These are phyloP conservation scores for Decorospora gaudefroyi DNA, from an alignment of 2,329 filamentous ascomycete species.

Conservation along the genomic window DNA sequence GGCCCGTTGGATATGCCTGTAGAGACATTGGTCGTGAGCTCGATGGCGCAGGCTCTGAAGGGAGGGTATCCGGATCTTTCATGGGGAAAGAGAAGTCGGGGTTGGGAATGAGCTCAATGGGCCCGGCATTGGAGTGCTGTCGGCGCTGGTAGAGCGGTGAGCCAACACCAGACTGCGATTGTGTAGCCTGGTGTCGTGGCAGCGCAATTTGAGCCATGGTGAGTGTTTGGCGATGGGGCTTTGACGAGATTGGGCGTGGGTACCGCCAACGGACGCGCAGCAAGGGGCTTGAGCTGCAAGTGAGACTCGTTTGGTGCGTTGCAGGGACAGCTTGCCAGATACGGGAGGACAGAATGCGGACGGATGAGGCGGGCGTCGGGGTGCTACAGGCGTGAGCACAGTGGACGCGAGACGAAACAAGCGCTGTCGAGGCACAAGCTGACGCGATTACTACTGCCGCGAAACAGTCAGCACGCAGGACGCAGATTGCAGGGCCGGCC, in stretches of 20 bases:
- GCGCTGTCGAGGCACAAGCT: slow-evolving; percentile 45
- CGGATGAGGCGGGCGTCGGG: slow-evolving; percentile 14
- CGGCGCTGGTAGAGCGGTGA: slow-evolving; percentile 48
- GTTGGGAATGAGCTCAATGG: slow-evolving; percentile 53
- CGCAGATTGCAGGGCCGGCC: slow-evolving; percentile 25
- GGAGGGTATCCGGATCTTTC: slow-evolving; percentile 37
- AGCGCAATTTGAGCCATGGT: slow-evolving; percentile 47
- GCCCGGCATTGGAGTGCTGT: slow-evolving; percentile 37
- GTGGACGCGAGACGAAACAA: slow-evolving; percentile 47
- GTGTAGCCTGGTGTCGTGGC: slow-evolving; percentile 49
- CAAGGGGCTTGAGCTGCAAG: slow-evolving; percentile 27
- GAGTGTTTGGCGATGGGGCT: slow-evolving; percentile 29
- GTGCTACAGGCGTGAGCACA: slow-evolving; percentile 41
- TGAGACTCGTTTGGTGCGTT: slow-evolving; percentile 29
- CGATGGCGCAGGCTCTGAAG: slow-evolving; percentile 40
- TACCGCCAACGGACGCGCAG: slow-evolving; percentile 28
- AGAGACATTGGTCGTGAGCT: slow-evolving; percentile 46
- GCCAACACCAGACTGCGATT: slow-evolving; percentile 43
- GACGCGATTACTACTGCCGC: slow-evolving; percentile 39
- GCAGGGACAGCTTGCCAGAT: slow-evolving; percentile 28
- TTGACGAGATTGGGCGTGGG: slow-evolving; percentile 39
- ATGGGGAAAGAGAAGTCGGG: slow-evolving; percentile 56
- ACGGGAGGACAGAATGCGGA: slow-evolving; percentile 7
- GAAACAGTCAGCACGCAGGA: slow-evolving; percentile 41
- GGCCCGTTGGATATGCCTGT: slow-evolving; percentile 42